Evolutionary conservation across 768 basidiomycete genomes (phyloP).

Genomic region (Trametes villosa): DNA sequence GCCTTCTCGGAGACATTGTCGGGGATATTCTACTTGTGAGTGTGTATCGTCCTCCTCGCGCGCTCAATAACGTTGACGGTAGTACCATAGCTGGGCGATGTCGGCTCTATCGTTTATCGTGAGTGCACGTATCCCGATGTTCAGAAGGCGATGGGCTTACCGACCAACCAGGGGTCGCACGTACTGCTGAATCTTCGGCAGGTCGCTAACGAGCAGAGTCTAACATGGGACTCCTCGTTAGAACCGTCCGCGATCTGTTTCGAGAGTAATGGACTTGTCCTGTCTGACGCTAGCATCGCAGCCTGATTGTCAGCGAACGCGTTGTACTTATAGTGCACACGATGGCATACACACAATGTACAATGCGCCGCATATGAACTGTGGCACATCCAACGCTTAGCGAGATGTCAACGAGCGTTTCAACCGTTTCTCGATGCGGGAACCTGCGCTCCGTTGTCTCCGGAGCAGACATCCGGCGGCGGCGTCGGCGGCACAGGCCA

Average conservation of each 20-base stretch:
- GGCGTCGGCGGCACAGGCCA: too few species aligned
- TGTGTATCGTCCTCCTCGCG: neutral
- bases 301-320: too few species aligned
- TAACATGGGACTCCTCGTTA: neutral
- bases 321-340: too few species aligned
- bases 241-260: neutral
- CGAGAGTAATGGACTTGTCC: neutral
- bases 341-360: too few species aligned
- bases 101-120: conserved; percentile 13
- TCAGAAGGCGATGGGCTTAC: neutral
- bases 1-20: conserved; percentile 8
- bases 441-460: too few species aligned
- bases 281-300: neutral
- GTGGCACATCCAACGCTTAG: too few species aligned
- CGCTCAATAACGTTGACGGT: neutral
- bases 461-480: too few species aligned
- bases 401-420: too few species aligned
- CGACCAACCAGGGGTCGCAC: neutral
- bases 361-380: too few species aligned
- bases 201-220: neutral
- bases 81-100: conserved; percentile 8
- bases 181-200: conserved; percentile 18
- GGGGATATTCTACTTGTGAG: conserved; percentile 22
- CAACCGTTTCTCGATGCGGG: too few species aligned
- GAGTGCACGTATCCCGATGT: neutral